phyloP scores from a whole-genome alignment of 495 filamentous ascomycete genomes.

The Podospora comata region DNA sequence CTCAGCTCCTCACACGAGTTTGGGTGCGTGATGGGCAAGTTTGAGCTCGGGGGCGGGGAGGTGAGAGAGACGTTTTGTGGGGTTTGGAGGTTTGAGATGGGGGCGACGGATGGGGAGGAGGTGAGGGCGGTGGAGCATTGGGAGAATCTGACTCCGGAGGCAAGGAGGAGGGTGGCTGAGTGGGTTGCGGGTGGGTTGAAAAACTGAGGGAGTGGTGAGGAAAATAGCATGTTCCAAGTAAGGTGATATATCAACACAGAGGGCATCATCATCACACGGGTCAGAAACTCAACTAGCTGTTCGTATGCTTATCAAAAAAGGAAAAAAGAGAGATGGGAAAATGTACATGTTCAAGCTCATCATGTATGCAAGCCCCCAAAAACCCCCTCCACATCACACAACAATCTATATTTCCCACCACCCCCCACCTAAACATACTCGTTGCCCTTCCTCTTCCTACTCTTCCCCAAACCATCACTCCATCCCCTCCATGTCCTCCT shows the following conservation, averaged over 20 bases:
- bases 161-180: constrained; percentile 2
- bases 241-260: not conserved
- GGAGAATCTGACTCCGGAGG: constrained; percentile 8
- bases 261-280: too few species aligned
- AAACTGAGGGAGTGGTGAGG: not conserved
- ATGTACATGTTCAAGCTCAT: too few species aligned
- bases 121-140: constrained; percentile 30
- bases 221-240: not conserved
- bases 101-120: constrained; percentile 5
- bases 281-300: too few species aligned
- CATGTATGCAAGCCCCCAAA: too few species aligned
- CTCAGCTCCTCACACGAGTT: constrained; percentile 18
- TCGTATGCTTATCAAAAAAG: too few species aligned
- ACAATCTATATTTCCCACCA: not conserved
- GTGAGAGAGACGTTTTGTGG: constrained; percentile 23
- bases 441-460: not conserved
- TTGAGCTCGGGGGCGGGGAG: constrained; percentile 11
- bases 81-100: constrained; percentile 26
- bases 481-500: not conserved
- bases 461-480: not conserved
- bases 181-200: not conserved
- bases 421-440: not conserved
- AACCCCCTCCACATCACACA: not conserved
- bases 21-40: constrained; percentile 25
- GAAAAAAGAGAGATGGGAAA: too few species aligned